These are phyloP conservation scores for Haematococcus lacustris DNA, from an alignment of 139 green algal species.

Conservation along the genomic window DNA sequence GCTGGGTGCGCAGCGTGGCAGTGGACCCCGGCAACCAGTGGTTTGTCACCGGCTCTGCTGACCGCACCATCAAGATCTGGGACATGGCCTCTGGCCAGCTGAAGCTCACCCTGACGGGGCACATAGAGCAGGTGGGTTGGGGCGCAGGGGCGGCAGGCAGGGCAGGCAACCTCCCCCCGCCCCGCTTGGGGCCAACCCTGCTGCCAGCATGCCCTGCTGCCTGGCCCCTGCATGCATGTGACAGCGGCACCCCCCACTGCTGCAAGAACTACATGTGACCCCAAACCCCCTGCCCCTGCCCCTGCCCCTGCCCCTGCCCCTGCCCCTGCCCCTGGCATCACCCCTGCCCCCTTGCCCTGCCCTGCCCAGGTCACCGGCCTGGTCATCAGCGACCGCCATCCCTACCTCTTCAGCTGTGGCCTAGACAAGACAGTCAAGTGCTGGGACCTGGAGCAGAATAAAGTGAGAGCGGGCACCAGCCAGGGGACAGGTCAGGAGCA, in stretches of 20 bases:
- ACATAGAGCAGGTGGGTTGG: conserved; percentile 90
- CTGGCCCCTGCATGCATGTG: no score
- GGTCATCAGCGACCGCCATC: conserved; percentile 73
- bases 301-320: no score
- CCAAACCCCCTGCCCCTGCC: no score
- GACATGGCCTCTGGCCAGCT: conserved; percentile 82
- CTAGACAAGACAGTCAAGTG: conserved; percentile 99
- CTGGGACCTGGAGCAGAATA: conserved; percentile 99
- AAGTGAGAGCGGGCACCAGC: conserved; percentile 66
- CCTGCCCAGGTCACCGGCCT: conserved; percentile 90
- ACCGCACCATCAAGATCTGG: conserved; percentile 99
- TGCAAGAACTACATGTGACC: no score
- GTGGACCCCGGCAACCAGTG: conserved; percentile 95
- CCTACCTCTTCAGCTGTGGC: conserved; percentile 96
- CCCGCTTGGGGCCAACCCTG: no score
- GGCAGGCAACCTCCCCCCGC: no score
- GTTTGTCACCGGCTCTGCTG: conserved; percentile 84
- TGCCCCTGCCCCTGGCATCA: no score
- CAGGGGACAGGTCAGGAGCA: no score
- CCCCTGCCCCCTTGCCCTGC: no score
- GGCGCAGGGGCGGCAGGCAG: no score
- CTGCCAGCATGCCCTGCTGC: no score
- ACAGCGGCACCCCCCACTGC: no score
- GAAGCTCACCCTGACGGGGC: conserved; percentile 97
- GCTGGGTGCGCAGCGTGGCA: conserved; percentile 86